Evolutionary conservation across 176 grass and related monocot species (phyloP).

Genomic region (Carex parvula): DNA sequence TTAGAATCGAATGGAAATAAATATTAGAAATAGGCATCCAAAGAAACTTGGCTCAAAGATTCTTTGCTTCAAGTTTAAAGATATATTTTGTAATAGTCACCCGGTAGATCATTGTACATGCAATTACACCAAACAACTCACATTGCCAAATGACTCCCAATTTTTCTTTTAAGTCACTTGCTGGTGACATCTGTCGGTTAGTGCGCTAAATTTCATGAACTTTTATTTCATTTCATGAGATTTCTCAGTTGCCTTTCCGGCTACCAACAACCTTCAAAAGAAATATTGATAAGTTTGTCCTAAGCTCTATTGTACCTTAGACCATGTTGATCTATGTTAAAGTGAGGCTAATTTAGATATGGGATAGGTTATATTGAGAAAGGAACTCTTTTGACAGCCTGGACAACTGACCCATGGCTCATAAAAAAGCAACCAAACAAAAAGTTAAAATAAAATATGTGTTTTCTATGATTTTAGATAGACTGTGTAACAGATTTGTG

Average conservation of each 20-base stretch:
- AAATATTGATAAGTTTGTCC: background rate
- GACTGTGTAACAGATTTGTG: no score
- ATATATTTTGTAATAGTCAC: background rate
- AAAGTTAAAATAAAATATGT: no score
- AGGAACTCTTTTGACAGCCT: background rate
- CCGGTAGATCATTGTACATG: background rate
- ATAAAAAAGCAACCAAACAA: background rate
- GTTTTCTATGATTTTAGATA: no score
- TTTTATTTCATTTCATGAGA: background rate
- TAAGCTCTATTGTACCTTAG: constrained; percentile 2
- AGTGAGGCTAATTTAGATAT: background rate
- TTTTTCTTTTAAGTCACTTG: background rate
- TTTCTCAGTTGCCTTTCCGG: background rate
- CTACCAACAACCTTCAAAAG: background rate
- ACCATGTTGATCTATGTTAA: background rate
- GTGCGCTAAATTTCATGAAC: background rate
- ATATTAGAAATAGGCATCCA: background rate
- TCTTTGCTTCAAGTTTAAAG: background rate
- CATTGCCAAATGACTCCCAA: background rate
- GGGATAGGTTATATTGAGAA: background rate
- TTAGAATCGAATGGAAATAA: background rate
- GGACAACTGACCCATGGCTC: background rate
- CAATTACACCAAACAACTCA: background rate
- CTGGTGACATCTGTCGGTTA: background rate
- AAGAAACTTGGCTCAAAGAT: background rate